A percentile compares a stretch with the other conserved stretches of the same genome.
These are phyloP conservation scores for Ustilago tritici DNA, from an alignment of 1,284 basidiomycete species.

Conservation along the genomic window DNA sequence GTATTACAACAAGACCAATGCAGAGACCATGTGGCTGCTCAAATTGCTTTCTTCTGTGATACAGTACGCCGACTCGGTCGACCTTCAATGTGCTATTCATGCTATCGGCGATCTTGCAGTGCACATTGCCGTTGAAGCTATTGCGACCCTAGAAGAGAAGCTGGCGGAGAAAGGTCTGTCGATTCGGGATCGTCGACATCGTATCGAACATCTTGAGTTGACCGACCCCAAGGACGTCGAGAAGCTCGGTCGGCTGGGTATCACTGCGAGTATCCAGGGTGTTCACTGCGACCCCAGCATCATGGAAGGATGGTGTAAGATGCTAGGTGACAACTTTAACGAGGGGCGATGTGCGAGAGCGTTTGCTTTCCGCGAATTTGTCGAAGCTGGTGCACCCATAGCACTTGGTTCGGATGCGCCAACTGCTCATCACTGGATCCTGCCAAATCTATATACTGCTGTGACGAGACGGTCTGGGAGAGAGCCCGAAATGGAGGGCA, in stretches of 20 bases:
- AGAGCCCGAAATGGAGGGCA: constrained; percentile 24
- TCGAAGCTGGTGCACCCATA: constrained; percentile 46
- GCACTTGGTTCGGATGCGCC: constrained; percentile 51
- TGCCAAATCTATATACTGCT: constrained; percentile 51
- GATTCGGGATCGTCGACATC: constrained; percentile 43
- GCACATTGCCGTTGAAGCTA: constrained; percentile 48
- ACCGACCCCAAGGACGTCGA: constrained; percentile 45
- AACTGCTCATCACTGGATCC: constrained; percentile 40
- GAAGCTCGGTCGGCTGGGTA: constrained; percentile 44
- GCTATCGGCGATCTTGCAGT: constrained; percentile 53
- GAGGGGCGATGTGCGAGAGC: constrained; percentile 44
- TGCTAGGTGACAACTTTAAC: constrained; percentile 36
- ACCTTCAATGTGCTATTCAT: constrained; percentile 47
- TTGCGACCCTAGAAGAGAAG: constrained; percentile 30
- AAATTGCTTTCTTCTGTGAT: constrained; percentile 25
- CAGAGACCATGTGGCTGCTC: constrained; percentile 46
- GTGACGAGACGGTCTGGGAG: constrained; percentile 41
- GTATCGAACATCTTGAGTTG: constrained; percentile 55
- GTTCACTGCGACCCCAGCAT: constrained; percentile 50
- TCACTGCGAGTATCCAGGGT: constrained; percentile 50
- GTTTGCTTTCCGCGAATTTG: constrained; percentile 49
- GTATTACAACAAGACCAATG: constrained; percentile 46
- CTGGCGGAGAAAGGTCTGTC: constrained; percentile 18
- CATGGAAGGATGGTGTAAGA: constrained; percentile 46
- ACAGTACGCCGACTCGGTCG: constrained; percentile 38